Evolutionary conservation across 805 yeast genomes (phyloP), one percentile per base, ranked within the genome.

Genomic region (Pichia paraexigua): DNA sequence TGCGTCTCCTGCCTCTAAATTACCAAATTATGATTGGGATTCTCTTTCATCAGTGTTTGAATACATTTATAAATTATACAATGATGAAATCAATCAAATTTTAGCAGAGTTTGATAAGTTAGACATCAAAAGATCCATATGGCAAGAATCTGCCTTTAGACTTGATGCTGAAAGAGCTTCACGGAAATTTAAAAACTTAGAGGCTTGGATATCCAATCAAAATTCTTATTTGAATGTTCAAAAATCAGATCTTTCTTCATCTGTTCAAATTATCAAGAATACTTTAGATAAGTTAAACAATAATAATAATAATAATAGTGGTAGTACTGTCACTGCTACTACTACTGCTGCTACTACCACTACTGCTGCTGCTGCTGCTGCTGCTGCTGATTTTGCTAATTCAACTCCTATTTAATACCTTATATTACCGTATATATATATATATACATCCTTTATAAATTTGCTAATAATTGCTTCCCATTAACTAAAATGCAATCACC

Each of bases 401-500:
- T 35, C 39, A 5, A 35, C 39, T 35, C 39, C 39, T 35, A n/a
- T 35, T 7, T 35, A 35, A 35, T 35, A 27, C 8, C 25, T 20
- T 13, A 10, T 15, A 32, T 30, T 18, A 10, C 30, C 13, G n/a
- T n/a, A n/a, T 11, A 9, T 27, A 27, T 27, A 27, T 27, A 27
- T 27, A 12, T 35, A n/a, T 35, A n/a, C 5, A 35, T 35, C 39
- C 20, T 35, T 35, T 35, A 35, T 35, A 24, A 24, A 35, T 35
- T 35, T 35, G 39, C 39, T 35, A 35, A 35, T 35, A 35, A 35
- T 35, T 35, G 18, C 41, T 30, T 18, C 1, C 95, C 95, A 47
- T 78, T 71, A 2, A 85, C 87, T 53, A 87, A 67, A 43, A 87
- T 80, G 67, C 96, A 87, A 55, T 82, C 82, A 20, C 80, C 87